Base-by-base conservation (phyloP, 805 yeast species). In the Candida adriatica region DNA sequence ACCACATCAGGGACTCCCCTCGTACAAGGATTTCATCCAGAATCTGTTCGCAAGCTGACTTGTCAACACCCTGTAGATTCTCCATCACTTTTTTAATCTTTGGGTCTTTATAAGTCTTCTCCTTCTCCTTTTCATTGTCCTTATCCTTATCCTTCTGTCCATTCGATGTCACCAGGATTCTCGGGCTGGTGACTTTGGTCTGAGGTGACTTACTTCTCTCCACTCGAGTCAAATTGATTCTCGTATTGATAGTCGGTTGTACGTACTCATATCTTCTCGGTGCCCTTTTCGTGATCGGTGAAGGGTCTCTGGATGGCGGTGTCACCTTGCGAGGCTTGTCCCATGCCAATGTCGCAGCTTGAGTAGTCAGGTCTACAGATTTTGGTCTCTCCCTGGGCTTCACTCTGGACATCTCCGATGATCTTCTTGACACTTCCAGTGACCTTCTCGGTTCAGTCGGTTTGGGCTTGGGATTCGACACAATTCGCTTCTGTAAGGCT, bases 1-100 rank as follows among this genome's bases (percentile, higher is more conserved):
- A 90, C 97, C 97, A 92, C 45, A 73, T 78, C 2, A 90, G 92
- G 46, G 84, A 84, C 51, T 88, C 96, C 10, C 95, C 96, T 33
- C 77, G 78, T 5, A 87, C 81, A 16, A 90, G 81, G 37, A 90
- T 85, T 50, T 90, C 96, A 41, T 81, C 82, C 34, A 90, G 61
- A 31, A 90, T 88, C 52, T 85, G 95, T 41, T 73, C 72, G 8
- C 94, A 95, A 0, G 94, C 79, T 4, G 49, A 47, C 34, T 72
- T 75, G 55, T 90, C 97, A 8, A 90, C 82, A 3, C 95, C 96
- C 22, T 55, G 59, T 6, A 62, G 38, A 6, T 53, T 45, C 8
- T 55, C 52, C 45, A 64, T 52, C 7, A 58, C 50, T 23, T 53
- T 47, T 14, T 49, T 18, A 2, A 50, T 40, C 26, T 39, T 39